Evolutionary conservation across 495 filamentous ascomycete species (phyloP).

Genomic region (Talaromyces wortmannii): DNA sequence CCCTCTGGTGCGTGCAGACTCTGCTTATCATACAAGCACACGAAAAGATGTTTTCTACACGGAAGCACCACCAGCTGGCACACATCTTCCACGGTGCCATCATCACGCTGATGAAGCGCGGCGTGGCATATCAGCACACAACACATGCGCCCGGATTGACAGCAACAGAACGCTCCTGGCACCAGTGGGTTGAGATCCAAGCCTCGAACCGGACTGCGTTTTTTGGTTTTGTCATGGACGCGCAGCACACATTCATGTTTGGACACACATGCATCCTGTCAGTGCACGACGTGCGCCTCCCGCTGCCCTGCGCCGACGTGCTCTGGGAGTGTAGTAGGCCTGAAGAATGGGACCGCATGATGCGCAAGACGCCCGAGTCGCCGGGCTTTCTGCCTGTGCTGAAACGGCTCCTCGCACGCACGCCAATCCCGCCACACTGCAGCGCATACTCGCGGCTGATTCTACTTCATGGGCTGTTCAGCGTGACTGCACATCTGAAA

Average conservation of each 20-base stretch:
- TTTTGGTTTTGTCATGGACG: slow-evolving; percentile 15
- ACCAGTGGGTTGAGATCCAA: slow-evolving; percentile 10
- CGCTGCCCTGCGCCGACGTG: slow-evolving; percentile 9
- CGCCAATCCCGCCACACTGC: slow-evolving; percentile 3
- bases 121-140: slow-evolving; percentile 3
- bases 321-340: slow-evolving; percentile 11
- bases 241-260: slow-evolving; percentile 13
- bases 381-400: slow-evolving; percentile 5
- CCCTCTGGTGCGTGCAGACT: slow-evolving; percentile 11
- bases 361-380: slow-evolving; percentile 5
- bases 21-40: slow-evolving; percentile 10
- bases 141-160: not conserved
- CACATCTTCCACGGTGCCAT: slow-evolving; percentile 14
- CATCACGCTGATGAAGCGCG: slow-evolving; percentile 9
- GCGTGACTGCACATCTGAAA: slow-evolving; percentile 6
- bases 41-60: slow-evolving; percentile 11
- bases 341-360: slow-evolving; percentile 5
- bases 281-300: slow-evolving; percentile 8
- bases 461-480: slow-evolving; percentile 1
- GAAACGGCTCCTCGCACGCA: slow-evolving; percentile 3
- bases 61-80: slow-evolving; percentile 11
- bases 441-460: slow-evolving; percentile 5
- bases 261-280: slow-evolving; percentile 12
- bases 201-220: slow-evolving; percentile 12
- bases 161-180: slow-evolving; percentile 5